A percentile compares a stretch with the other conserved stretches of the same genome.
Conservation (phyloP, 2,329 filamentous ascomycete genomes). For the Stenocarpella maydis region DNA sequence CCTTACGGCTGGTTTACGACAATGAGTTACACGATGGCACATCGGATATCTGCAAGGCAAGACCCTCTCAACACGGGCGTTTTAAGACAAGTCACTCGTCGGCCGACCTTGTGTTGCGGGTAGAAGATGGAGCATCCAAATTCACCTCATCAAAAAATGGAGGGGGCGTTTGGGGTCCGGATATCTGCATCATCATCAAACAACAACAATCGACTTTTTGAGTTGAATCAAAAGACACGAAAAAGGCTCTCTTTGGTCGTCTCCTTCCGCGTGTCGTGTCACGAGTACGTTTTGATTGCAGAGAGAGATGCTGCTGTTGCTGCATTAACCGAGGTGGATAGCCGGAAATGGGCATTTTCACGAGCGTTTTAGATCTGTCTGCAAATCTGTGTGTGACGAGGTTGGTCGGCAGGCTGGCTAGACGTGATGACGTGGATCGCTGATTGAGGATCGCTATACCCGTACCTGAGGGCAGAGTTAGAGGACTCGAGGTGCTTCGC, state of each 20-base stretch:
- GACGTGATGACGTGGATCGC: conserved; percentile 69
- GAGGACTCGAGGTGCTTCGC: conserved; percentile 57
- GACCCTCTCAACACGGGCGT: conserved; percentile 56
- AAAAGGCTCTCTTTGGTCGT: conserved; percentile 51
- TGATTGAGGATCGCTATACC: conserved; percentile 67
- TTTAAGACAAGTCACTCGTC: conserved; percentile 52
- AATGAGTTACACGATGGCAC: conserved; percentile 55
- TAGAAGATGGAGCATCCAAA: conserved; percentile 75
- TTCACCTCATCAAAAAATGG: conserved; percentile 63
- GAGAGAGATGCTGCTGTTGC: conserved; percentile 51
- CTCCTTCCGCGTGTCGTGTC: conserved; percentile 52
- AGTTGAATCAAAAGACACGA: conserved; percentile 25
- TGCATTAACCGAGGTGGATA: conserved; percentile 61
- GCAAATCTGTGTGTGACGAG: conserved; percentile 24
- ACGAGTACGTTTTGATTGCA: conserved; percentile 51
- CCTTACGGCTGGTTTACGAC: conserved; percentile 56
- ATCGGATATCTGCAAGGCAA: conserved; percentile 66
- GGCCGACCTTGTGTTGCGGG: conserved; percentile 60
- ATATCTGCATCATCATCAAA: conserved; percentile 73
- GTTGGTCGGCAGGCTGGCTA: conserved; percentile 40
- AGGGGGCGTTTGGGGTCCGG: conserved; percentile 80
- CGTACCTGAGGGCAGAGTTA: conserved; percentile 62
- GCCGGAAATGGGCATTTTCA: conserved; percentile 66
- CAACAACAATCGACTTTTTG: conserved; percentile 48
- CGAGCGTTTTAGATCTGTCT: conserved; percentile 56